A percentile compares a stretch with the other conserved stretches of the same genome.
These are phyloP conservation scores for Emmonsia crescens DNA, from an alignment of 2,329 filamentous ascomycete genomes.

Conservation along the genomic window DNA sequence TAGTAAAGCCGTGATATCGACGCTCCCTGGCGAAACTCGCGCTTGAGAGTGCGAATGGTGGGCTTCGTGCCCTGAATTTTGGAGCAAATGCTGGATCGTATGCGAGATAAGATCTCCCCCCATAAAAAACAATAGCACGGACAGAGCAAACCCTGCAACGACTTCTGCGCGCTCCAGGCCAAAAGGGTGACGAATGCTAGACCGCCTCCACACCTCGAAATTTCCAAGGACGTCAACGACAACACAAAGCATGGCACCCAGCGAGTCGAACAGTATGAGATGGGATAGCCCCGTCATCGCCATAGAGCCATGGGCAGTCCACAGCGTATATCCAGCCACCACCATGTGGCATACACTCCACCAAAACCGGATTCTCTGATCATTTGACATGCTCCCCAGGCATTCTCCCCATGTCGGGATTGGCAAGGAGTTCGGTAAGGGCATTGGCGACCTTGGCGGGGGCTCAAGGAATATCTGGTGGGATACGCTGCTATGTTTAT, in stretches of 20 bases:
- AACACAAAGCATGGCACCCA: conserved; percentile 83
- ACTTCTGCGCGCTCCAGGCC: conserved; percentile 86
- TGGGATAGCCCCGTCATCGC: conserved; percentile 89
- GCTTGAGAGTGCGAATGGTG: conserved; percentile 61
- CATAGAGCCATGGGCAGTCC: conserved; percentile 73
- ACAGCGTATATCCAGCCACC: conserved; percentile 74
- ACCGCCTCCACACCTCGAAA: conserved; percentile 94
- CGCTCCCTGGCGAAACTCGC: conserved; percentile 58
- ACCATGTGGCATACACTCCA: conserved; percentile 87
- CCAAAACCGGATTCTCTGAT: conserved; percentile 70
- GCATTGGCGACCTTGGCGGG: conserved; percentile 69
- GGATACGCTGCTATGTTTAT: conserved; percentile 93
- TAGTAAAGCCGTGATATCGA: conserved; percentile 71
- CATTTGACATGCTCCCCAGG: conserved; percentile 76
- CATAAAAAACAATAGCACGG: conserved; percentile 92
- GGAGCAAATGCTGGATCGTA: conserved; percentile 84
- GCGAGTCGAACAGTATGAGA: conserved; percentile 87
- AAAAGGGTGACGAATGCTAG: conserved; percentile 87
- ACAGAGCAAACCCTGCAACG: conserved; percentile 89
- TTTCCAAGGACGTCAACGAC: conserved; percentile 88
- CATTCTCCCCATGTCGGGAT: conserved; percentile 84
- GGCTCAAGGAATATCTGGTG: conserved; percentile 97
- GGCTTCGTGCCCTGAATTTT: conserved; percentile 60
- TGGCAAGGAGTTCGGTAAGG: conserved; percentile 81
- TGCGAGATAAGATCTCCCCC: conserved; percentile 92